phyloP scores from a whole-genome alignment of 192 early-diverging fungal genomes.

The Chytriomyces confervae region DNA sequence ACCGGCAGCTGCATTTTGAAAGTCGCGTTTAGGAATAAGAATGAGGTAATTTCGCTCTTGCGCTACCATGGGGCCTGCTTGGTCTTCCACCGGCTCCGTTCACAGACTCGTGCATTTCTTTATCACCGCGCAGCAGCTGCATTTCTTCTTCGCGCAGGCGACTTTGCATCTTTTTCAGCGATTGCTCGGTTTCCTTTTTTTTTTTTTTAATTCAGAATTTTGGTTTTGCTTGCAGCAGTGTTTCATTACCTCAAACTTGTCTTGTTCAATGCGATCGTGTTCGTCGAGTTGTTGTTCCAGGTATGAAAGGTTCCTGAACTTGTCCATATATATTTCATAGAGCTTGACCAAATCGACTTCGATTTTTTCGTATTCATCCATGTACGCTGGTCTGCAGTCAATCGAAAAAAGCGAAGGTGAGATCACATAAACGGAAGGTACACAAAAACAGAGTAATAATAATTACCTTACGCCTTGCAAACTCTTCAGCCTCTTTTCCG shows the following conservation, averaged over 20 bases:
- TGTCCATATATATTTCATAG: slow-evolving; percentile 58
- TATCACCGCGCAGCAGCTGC: slow-evolving; percentile 54
- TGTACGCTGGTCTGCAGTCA: slow-evolving; percentile 54
- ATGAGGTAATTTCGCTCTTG: no score
- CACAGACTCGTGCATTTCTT: slow-evolving; percentile 43
- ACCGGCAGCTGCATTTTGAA: background rate
- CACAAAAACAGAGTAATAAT: background rate
- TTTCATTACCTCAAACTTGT: slow-evolving; percentile 54
- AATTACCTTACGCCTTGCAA: slow-evolving; percentile 58
- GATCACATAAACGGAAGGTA: no score
- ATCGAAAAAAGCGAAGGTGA: background rate
- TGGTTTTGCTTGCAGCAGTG: background rate
- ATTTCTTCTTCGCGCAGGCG: slow-evolving; percentile 61
- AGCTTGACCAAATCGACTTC: slow-evolving; percentile 55
- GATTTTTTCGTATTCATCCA: slow-evolving; percentile 66
- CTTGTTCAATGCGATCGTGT: slow-evolving; percentile 55
- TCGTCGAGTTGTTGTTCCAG: slow-evolving; percentile 65
- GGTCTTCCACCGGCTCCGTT: background rate
- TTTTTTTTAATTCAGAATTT: background rate
- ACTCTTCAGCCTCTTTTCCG: slow-evolving; percentile 56
- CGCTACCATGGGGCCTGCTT: slow-evolving; percentile 12
- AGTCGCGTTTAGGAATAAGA: no score
- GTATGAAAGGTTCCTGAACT: slow-evolving; percentile 56
- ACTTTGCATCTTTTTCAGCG: slow-evolving; percentile 58
- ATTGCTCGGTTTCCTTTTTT: slow-evolving; percentile 50